Conservation (phyloP, 768 basidiomycete species). For the Serendipita sp. region DNA sequence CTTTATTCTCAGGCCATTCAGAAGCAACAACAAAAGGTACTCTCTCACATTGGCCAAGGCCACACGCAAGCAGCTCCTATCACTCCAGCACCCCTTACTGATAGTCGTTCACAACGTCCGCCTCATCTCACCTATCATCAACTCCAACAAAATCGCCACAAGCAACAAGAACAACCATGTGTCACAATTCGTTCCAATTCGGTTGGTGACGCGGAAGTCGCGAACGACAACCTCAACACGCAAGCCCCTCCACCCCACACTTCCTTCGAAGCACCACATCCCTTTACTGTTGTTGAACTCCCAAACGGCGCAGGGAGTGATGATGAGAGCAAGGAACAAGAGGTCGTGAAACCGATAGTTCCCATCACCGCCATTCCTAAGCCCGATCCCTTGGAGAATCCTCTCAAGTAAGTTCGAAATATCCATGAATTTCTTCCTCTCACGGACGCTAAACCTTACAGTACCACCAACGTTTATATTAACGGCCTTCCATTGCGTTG, state of each 20-base stretch:
- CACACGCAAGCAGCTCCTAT: background rate
- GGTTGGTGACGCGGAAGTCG: background rate
- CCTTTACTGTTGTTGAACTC: background rate
- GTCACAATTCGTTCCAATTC: background rate
- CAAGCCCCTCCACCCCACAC: too few species aligned
- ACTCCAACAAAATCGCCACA: background rate
- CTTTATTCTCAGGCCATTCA: constrained; percentile 4
- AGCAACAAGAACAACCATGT: background rate
- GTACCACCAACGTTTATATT: constrained; percentile 71
- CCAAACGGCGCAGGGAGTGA: background rate
- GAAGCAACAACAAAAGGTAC: constrained; percentile 1
- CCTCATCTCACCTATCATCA: background rate
- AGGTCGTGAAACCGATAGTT: background rate
- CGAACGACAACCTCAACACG: background rate
- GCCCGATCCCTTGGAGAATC: constrained; percentile 1
- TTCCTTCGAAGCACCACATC: too few species aligned
- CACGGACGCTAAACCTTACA: background rate
- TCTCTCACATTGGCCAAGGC: background rate
- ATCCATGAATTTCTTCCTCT: background rate
- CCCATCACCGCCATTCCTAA: background rate
- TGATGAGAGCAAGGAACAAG: too few species aligned
- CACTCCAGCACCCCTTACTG: background rate
- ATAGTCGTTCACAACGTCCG: background rate
- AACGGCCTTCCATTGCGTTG: constrained; percentile 74
- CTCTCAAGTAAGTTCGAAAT: background rate